These are phyloP conservation scores for Exserohilum turcica DNA, from an alignment of 2,329 filamentous ascomycete genomes.

Conservation along the genomic window DNA sequence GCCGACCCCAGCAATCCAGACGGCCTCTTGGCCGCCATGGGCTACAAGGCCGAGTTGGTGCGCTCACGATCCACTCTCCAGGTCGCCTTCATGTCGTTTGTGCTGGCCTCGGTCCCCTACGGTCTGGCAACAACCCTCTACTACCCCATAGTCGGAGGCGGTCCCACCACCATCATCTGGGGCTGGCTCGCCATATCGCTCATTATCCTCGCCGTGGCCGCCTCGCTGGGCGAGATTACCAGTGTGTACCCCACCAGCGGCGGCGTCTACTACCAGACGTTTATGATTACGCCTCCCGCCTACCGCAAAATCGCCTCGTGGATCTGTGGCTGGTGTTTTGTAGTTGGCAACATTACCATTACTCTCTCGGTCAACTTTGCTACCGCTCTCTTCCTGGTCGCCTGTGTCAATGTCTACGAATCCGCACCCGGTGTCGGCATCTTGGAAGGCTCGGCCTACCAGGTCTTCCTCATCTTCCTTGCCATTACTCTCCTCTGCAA, in stretches of 20 bases:
- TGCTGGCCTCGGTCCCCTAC: slow-evolving; percentile 75
- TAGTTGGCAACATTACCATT: slow-evolving; percentile 81
- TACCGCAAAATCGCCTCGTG: slow-evolving; percentile 70
- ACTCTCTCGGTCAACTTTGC: slow-evolving; percentile 83
- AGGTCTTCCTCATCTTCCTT: slow-evolving; percentile 57
- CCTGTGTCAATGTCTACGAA: slow-evolving; percentile 62
- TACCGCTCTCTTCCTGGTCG: slow-evolving; percentile 60
- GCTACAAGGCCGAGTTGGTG: slow-evolving; percentile 68
- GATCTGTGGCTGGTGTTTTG: slow-evolving; percentile 76
- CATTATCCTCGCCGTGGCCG: slow-evolving; percentile 71
- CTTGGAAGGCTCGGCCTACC: slow-evolving; percentile 52
- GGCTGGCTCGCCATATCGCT: slow-evolving; percentile 71
- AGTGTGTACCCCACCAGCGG: slow-evolving; percentile 77
- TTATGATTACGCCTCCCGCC: slow-evolving; percentile 68
- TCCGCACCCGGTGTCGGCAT: slow-evolving; percentile 53
- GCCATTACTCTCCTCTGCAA: slow-evolving; percentile 58
- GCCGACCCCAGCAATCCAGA: slow-evolving; percentile 56
- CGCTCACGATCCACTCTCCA: slow-evolving; percentile 70
- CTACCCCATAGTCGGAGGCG: slow-evolving; percentile 70
- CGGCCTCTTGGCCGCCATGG: slow-evolving; percentile 66
- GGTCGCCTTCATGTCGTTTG: slow-evolving; percentile 77
- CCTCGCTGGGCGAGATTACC: slow-evolving; percentile 74
- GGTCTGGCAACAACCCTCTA: slow-evolving; percentile 72
- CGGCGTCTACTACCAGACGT: slow-evolving; percentile 79
- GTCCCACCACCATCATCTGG: slow-evolving; percentile 73